Percentiles rank a stretch among this genome's conserved stretches.
Conservation (phyloP, 345 rosid species). For the Hypericum androsaemum region DNA sequence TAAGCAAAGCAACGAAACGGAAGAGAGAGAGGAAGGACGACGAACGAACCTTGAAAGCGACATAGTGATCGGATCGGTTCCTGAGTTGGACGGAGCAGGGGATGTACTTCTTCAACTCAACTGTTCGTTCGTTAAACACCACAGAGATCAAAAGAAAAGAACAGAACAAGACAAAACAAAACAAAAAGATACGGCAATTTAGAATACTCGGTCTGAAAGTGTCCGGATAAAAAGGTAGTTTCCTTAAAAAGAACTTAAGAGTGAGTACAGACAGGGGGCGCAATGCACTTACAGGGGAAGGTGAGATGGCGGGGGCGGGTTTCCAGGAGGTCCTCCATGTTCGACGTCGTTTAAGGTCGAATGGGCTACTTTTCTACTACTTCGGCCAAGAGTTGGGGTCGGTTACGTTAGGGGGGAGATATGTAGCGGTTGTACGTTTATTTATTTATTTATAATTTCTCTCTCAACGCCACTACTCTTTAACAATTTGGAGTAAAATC, state of each 20-base stretch:
- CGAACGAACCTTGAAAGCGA: slow-evolving; percentile 45
- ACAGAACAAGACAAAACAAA: neutral
- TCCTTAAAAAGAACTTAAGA: neutral
- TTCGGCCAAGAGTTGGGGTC: too few species aligned
- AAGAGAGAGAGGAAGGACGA: neutral
- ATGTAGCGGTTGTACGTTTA: too few species aligned
- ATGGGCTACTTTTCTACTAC: too few species aligned
- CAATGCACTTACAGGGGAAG: slow-evolving; percentile 28
- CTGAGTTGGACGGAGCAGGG: slow-evolving; percentile 33
- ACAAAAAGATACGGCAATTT: neutral
- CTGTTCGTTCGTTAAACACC: too few species aligned
- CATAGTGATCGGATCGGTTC: slow-evolving; percentile 39
- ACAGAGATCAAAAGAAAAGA: neutral
- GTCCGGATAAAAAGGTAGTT: neutral
- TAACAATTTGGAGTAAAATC: too few species aligned
- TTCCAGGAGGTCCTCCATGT: slow-evolving; percentile 29
- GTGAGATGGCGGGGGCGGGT: slow-evolving; percentile 36
- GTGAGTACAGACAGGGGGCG: neutral
- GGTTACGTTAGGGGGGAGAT: too few species aligned
- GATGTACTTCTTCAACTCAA: slow-evolving; percentile 47
- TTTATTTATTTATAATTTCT: too few species aligned
- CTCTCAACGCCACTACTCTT: too few species aligned
- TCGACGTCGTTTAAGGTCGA: too few species aligned
- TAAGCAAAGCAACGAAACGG: neutral
- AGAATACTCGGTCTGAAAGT: neutral